Evolutionary conservation across 371 early-diverging fungal species (phyloP), one percentile per base, ranked within the genome.

Genomic region (Syncephalastrum racemosum): DNA sequence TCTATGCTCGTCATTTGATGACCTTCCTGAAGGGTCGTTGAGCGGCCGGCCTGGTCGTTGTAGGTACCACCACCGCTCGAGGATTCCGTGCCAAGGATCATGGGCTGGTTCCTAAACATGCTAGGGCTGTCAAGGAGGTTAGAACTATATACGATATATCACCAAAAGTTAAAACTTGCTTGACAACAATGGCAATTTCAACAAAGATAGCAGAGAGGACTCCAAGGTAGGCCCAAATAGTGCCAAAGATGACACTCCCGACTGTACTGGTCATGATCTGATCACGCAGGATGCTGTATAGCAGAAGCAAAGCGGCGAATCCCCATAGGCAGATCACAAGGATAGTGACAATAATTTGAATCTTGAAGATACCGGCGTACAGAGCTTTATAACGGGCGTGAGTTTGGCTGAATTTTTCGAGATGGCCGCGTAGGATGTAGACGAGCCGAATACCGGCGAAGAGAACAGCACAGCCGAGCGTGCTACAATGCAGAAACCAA

Each of bases 321-420:
- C 48, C 27, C 42, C 43, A 46, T 13, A 62, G 53, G 20, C 62
- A 56, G 18, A 51, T 36, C 27, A 41, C 50, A 41, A 49, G 51
- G 48, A 56, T 56, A 4, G 39, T 19, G 18, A 61, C 52, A 7
- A 61, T 52, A 20, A 46, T 36, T 20, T 56, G 49, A 46, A 61
- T 61, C 61, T 61, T 66, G 48, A 62, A 58, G 39, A 62, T 58
- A 23, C 66, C 66, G 39, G 58, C 49, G 46, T 58, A 22, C 3
- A 66, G 23, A 10, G 55, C 50, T 3, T 31, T 27, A 20, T 46
- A 42, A 44, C 56, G 45, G 27, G 54, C 25, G 16, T 56, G 47
- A 12, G 66, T 51, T 3, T 50, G 27, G 13, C 52, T 20, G 43
- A 62, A 54, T 20, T 61, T 66, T 20, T 45, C 51, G 3, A 66